Conservation (phyloP, 306 rosid species). For the Trifolium repens region DNA sequence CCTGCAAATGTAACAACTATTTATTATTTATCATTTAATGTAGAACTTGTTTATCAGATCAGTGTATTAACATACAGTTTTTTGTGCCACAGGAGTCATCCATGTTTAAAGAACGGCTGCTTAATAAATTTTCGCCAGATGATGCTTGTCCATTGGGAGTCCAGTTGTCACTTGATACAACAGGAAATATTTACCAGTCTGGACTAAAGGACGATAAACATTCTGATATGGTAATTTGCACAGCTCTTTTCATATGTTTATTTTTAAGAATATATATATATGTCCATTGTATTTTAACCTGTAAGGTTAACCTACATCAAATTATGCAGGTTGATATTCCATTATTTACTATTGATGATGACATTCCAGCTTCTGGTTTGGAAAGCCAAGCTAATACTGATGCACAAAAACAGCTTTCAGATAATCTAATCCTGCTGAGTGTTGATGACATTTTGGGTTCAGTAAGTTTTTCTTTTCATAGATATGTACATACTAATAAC, state of each 20-base stretch:
- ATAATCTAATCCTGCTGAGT: conserved; percentile 58
- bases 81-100: conserved; percentile 58
- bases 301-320: conserved; percentile 25
- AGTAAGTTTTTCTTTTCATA: conserved; percentile 52
- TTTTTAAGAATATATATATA: background rate
- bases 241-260: background rate
- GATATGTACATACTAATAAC: background rate
- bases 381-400: conserved; percentile 50
- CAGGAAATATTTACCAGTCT: conserved; percentile 49
- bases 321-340: conserved; percentile 66
- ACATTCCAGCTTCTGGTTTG: conserved; percentile 43
- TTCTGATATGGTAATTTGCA: conserved; percentile 52
- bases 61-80: conserved; percentile 25
- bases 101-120: conserved; percentile 62
- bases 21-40: conserved; percentile 21
- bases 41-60: conserved; percentile 18
- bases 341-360: conserved; percentile 62
- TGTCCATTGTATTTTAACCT: conserved; percentile 29
- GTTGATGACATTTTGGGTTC: conserved; percentile 75
- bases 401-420: conserved; percentile 38
- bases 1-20: conserved; percentile 55
- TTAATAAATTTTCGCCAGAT: conserved; percentile 67
- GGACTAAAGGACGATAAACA: conserved; percentile 50
- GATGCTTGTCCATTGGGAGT: conserved; percentile 82
- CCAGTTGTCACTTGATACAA: conserved; percentile 56